Conservation (phyloP, 2,329 filamentous ascomycete species). For the Alternaria incomplexa region DNA sequence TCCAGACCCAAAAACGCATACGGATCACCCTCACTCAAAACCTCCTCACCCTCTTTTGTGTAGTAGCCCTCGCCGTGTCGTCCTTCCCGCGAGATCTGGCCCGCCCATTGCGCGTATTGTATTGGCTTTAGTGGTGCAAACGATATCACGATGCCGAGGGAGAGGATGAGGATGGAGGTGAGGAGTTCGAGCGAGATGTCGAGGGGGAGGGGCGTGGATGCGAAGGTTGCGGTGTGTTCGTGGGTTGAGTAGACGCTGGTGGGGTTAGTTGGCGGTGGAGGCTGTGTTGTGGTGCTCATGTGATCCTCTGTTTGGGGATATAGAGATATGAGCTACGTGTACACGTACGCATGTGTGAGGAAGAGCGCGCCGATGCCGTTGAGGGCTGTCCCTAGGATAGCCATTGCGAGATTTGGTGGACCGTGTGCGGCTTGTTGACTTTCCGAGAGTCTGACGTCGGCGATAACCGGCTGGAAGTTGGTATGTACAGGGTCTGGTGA, state of each 20-base stretch:
- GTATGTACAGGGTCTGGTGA: background rate
- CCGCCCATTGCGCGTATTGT: slow-evolving; percentile 80
- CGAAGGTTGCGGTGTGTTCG: slow-evolving; percentile 81
- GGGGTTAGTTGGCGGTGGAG: slow-evolving; percentile 14
- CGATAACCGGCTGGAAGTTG: slow-evolving; percentile 10
- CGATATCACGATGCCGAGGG: slow-evolving; percentile 78
- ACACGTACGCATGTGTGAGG: slow-evolving; percentile 82
- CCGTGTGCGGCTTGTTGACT: background rate
- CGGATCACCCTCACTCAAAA: slow-evolving; percentile 72
- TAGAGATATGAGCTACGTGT: background rate
- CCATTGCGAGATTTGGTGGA: slow-evolving; percentile 59
- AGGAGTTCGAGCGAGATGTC: slow-evolving; percentile 91
- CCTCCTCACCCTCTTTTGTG: slow-evolving; percentile 70
- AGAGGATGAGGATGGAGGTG: slow-evolving; percentile 78
- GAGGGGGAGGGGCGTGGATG: slow-evolving; percentile 66
- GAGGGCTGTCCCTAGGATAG: slow-evolving; percentile 71
- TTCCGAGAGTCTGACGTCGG: background rate
- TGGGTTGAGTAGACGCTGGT: slow-evolving; percentile 92
- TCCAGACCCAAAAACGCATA: slow-evolving; percentile 67
- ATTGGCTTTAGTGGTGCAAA: slow-evolving; percentile 84
- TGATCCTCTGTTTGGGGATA: background rate
- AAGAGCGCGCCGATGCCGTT: slow-evolving; percentile 78
- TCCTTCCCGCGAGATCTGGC: slow-evolving; percentile 81
- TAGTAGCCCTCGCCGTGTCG: slow-evolving; percentile 62
- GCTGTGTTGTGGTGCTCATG: background rate